A percentile compares a stretch with the other conserved stretches of the same genome.
Conservation (phyloP, 2,329 filamentous ascomycete species). For the Paraconiothyrium sp. region DNA sequence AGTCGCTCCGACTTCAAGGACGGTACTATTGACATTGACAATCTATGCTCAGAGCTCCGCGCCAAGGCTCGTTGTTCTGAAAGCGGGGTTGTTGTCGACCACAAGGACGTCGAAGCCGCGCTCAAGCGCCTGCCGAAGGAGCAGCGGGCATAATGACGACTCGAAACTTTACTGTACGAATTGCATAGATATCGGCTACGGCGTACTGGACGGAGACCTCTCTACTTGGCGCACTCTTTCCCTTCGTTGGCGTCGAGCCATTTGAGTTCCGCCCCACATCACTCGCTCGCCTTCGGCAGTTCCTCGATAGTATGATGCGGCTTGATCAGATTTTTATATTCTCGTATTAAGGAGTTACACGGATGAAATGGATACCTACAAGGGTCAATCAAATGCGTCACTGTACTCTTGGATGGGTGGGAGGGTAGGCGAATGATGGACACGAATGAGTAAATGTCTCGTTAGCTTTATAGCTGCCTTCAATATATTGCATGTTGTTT, state of each 20-base stretch:
- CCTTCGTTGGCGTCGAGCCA: conserved; percentile 1
- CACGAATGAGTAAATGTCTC: conserved; percentile 3
- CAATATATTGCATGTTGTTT: conserved; percentile 2
- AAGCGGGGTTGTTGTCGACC: conserved; percentile 85
- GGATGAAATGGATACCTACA: conserved; percentile 10
- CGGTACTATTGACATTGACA: conserved; percentile 93
- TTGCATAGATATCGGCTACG: conserved; percentile 27
- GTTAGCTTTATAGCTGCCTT: conserved; percentile 1
- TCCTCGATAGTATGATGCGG: not conserved
- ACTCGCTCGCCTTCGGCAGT: not conserved
- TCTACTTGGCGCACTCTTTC: conserved; percentile 6
- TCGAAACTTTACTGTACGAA: conserved; percentile 17
- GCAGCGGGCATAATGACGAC: conserved; percentile 23
- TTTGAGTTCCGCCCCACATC: conserved; percentile 1
- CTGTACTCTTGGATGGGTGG: not conserved
- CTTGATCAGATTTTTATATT: not conserved
- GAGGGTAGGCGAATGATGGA: not conserved
- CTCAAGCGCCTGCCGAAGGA: conserved; percentile 56
- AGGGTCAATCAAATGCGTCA: conserved; percentile 1
- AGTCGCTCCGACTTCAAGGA: conserved; percentile 86
- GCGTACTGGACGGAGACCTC: conserved; percentile 21
- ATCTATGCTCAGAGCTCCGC: conserved; percentile 89
- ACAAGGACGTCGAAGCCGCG: conserved; percentile 81
- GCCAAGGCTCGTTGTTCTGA: conserved; percentile 97
- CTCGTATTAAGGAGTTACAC: not conserved